Conservation (phyloP, 2,329 filamentous ascomycete species). For the Aspergillus fischeri region DNA sequence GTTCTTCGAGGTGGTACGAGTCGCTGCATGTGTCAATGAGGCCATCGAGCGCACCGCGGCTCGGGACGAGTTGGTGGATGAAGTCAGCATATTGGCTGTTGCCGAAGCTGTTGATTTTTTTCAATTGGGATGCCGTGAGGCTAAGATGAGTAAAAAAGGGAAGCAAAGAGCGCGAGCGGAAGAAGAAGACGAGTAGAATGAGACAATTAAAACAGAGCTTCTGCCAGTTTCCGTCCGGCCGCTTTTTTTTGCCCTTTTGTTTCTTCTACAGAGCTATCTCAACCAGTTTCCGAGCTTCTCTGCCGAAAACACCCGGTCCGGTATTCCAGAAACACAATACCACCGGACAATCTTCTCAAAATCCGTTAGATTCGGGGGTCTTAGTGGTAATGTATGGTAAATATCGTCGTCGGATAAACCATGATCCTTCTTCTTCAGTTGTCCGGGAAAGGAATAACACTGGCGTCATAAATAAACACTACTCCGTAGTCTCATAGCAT, state of each 20-base stretch:
- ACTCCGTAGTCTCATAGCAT: too few relatives aligned
- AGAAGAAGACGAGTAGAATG: not conserved
- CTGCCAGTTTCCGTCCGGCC: not conserved
- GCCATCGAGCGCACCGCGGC: constrained; percentile 37
- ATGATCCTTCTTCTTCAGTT: constrained; percentile 7
- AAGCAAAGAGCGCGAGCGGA: not conserved
- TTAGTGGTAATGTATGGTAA: constrained; percentile 13
- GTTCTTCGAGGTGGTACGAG: constrained; percentile 22
- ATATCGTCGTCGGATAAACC: constrained; percentile 12
- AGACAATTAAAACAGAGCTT: not conserved
- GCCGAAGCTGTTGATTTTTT: constrained; percentile 7
- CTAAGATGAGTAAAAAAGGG: not conserved
- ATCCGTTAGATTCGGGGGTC: not conserved
- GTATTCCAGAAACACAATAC: constrained; percentile 9
- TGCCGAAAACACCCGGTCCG: constrained; percentile 25
- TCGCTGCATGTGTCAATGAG: constrained; percentile 32
- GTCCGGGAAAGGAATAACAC: not conserved
- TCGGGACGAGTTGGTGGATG: constrained; percentile 26
- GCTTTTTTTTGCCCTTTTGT: constrained; percentile 1
- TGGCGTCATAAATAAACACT: not conserved
- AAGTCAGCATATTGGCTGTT: constrained; percentile 31
- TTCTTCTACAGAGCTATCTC: not conserved
- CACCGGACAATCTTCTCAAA: not conserved
- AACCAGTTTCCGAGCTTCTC: constrained; percentile 13
- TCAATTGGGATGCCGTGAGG: not conserved